Conservation (phyloP, 2,329 filamentous ascomycete genomes). For the Ascochyta clinopodiicola region DNA sequence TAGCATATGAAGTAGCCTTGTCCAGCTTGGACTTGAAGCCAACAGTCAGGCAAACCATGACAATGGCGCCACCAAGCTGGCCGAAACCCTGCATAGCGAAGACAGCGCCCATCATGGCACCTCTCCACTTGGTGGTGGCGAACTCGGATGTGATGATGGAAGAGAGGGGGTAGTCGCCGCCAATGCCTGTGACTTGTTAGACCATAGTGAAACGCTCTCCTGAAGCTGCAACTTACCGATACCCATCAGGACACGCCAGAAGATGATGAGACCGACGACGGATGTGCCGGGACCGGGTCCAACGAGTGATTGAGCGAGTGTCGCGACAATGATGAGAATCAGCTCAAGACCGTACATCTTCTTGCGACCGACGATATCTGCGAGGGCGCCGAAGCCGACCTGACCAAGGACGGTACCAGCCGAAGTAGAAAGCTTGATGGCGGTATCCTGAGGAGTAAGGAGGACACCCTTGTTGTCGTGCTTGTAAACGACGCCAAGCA, state of each 20-base stretch:
- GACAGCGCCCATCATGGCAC: conserved; percentile 52
- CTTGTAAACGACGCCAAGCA: conserved; percentile 83
- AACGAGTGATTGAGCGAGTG: conserved; percentile 46
- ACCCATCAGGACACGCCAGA: conserved; percentile 52
- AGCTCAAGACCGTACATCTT: conserved; percentile 74
- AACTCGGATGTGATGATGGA: conserved; percentile 76
- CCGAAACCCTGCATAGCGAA: conserved; percentile 54
- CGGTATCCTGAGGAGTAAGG: conserved; percentile 73
- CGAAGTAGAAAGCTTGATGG: conserved; percentile 85
- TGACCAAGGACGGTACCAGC: conserved; percentile 85
- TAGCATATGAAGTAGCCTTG: conserved; percentile 25
- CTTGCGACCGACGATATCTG: conserved; percentile 79
- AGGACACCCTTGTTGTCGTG: conserved; percentile 58
- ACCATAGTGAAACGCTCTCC: conserved; percentile 46
- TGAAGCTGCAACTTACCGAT: conserved; percentile 33
- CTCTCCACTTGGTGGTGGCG: conserved; percentile 50
- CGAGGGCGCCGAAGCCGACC: conserved; percentile 68
- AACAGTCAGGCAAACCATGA: conserved; percentile 42
- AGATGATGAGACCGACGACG: conserved; percentile 48
- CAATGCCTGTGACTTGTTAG: conserved; percentile 39
- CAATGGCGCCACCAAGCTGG: conserved; percentile 47
- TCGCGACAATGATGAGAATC: conserved; percentile 50
- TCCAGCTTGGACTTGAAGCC: conserved; percentile 42
- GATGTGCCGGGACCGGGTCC: conserved; percentile 45
- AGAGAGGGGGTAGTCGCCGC: conserved; percentile 83